These are phyloP conservation scores for Bipolaris oryzae DNA, from an alignment of 2,329 filamentous ascomycete species.

Conservation along the genomic window DNA sequence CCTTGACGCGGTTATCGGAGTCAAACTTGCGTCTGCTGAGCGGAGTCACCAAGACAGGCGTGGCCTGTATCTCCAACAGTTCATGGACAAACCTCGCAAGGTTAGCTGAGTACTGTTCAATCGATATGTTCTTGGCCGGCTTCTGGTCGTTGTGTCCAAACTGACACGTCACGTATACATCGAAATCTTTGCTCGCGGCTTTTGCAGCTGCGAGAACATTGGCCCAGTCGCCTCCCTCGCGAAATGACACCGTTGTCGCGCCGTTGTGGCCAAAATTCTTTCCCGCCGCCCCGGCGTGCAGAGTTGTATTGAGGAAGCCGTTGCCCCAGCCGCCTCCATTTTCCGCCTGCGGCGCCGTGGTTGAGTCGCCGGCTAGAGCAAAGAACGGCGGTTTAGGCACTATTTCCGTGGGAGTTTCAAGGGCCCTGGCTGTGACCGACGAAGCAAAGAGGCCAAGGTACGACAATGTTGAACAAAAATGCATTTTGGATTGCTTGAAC, in stretches of 20 bases:
- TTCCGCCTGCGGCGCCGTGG: constrained; percentile 38
- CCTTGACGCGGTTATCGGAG: constrained; percentile 46
- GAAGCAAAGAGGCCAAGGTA: constrained; percentile 5
- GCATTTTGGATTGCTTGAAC: constrained; percentile 2
- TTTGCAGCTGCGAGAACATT: constrained; percentile 53
- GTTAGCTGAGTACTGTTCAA: constrained; percentile 58
- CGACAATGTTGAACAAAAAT: constrained; percentile 1
- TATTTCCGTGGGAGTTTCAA: background rate
- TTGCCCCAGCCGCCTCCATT: constrained; percentile 59
- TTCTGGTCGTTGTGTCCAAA: constrained; percentile 69
- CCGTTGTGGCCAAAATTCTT: constrained; percentile 61
- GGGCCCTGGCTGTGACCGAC: background rate
- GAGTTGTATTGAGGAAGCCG: constrained; percentile 58
- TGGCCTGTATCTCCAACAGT: constrained; percentile 36
- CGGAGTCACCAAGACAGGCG: constrained; percentile 59
- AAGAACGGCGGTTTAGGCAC: constrained; percentile 30
- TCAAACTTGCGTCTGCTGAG: constrained; percentile 58
- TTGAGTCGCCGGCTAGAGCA: constrained; percentile 47
- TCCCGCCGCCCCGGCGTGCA: constrained; percentile 57
- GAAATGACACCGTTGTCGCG: constrained; percentile 62
- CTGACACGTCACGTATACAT: constrained; percentile 61
- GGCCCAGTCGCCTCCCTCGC: constrained; percentile 59
- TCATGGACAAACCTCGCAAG: constrained; percentile 52
- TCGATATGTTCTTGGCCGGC: constrained; percentile 50
- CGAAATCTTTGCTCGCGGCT: constrained; percentile 43